These are phyloP conservation scores for Eucalyptus pumila DNA, from an alignment of 345 rosid species.

Conservation along the genomic window DNA sequence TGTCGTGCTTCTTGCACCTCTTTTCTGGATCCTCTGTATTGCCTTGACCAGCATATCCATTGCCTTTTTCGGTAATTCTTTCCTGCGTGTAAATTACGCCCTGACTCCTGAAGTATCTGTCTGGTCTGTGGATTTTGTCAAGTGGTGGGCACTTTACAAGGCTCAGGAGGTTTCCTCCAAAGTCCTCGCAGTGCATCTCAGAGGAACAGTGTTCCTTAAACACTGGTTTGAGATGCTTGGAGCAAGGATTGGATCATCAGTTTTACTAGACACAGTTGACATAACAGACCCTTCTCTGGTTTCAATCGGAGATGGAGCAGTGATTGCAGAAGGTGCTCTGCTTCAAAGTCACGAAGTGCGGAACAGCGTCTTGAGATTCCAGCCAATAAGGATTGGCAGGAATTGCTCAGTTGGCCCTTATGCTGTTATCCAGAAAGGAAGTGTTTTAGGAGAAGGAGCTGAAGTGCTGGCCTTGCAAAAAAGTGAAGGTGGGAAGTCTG, in stretches of 20 bases:
- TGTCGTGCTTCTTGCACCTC: conserved; percentile 32
- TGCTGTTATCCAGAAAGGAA: conserved; percentile 54
- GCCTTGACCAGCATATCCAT: conserved; percentile 21
- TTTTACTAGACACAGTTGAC: conserved; percentile 42
- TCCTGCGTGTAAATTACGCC: conserved; percentile 43
- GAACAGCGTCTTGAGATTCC: conserved; percentile 39
- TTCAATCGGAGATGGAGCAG: conserved; percentile 50
- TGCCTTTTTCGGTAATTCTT: conserved; percentile 39
- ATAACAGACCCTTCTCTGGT: conserved; percentile 57
- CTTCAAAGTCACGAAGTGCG: conserved; percentile 56
- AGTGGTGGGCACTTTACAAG: conserved; percentile 74
- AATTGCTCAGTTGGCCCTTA: conserved; percentile 47
- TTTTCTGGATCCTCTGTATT: conserved; percentile 60
- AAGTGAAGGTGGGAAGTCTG: conserved; percentile 20
- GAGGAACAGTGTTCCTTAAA: conserved; percentile 54
- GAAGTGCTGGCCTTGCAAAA: conserved; percentile 38
- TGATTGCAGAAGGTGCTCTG: conserved; percentile 50
- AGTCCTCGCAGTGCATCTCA: conserved; percentile 47
- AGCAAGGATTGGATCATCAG: conserved; percentile 49
- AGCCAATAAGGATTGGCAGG: conserved; percentile 29
- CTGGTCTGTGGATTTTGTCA: conserved; percentile 47
- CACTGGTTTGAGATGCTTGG: conserved; percentile 62
- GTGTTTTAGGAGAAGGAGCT: conserved; percentile 26
- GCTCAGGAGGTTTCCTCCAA: conserved; percentile 42
- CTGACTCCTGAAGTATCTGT: conserved; percentile 33